Base-by-base conservation (phyloP, 2,329 filamentous ascomycete genomes). In the Simplicillium aogashimaense region DNA sequence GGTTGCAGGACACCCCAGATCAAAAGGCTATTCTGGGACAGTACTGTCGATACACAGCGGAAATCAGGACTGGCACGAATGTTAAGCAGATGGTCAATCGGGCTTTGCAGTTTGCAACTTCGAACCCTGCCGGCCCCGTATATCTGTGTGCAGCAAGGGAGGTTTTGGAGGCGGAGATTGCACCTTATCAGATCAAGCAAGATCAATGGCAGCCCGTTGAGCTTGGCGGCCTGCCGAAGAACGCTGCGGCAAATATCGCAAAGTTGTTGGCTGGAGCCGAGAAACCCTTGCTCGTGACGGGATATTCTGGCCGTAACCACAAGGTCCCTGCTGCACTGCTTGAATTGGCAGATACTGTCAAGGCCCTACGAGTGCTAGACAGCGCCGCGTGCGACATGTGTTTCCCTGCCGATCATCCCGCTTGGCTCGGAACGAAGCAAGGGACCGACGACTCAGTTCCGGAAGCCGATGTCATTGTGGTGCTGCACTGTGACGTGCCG, bases 61-160 rank as follows among this genome's bases (percentile, higher is more conserved):
- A 94, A 64, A 80, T 94, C 59, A 89, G 88, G 64, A 82, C 83
- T 3, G 86, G 86, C 13, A 76, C 76, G 54, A 94, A 94, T 53
- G 77, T 94, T 44, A 94, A 94, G 68, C 86, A 94, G 64, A 81
- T 94, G 63, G 84, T 94, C 44, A 87, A 87, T 54, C 80, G 87
- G 2, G 87, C 87, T 0, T 59, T 94, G 41, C 85, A 86, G 50
- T 94, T 92, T 53, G 86, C 87, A 0, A 83, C 66, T 36, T 86
- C 79, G 20, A 81, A 82, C 39, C 87, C 87, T 0, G 73, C 81
- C 46, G 87, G 87, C 0, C 87, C 87, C 0, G 85, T 88, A 1
- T 94, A 94, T 50, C 65, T 94, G 4, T 77, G 74, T 41, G 86
- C 83, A 1, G 82, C 85, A 1, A 70, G 87, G 47, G 87, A 94